Base-by-base conservation (phyloP, 2,329 filamentous ascomycete genomes). In the Sporothrix globosa region DNA sequence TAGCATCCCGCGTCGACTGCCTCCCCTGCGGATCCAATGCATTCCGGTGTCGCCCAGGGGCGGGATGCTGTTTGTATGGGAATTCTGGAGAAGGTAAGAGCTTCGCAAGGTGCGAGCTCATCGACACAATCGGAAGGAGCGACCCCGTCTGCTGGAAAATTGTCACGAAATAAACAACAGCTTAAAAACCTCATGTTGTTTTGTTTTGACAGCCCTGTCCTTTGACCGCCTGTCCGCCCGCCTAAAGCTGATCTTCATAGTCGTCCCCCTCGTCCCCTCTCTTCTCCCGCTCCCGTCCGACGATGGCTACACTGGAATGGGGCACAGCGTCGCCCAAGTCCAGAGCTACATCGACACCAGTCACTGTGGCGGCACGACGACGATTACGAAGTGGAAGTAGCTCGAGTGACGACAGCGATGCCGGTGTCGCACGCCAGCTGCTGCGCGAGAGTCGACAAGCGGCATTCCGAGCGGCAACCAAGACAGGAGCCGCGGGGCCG, bases 11-110 rank as follows among this genome's bases (percentile, higher is more conserved):
- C 58, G 58, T 46, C 13, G 41, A 39, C 58, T 61, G 58, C 39
- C 27, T 30, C 34, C 24, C 41, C 44, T 14, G 61, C 61, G 61
- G 61, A 65, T n/a, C 21, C 44, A 34, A 14, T 65, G 24, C 17
- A 24, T 65, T 65, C 61, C 61, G 61, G 61, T 65, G 14, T 50
- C 61, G 61, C 44, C 61, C 21, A 50, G 44, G 27, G 17, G 21
- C 3, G 13, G 48, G 60, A 46, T 63, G n/a, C 61, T 14, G 24
- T 6, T 34, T 17, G 24, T 48, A 34, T 6, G 17, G 30, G 27
- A 46, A 30, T 30, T 30, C 2, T n/a, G 0, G 21, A 24, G n/a
- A 30, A 7, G 44, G 24, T n/a, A 34, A 17, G 17, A 65, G 44
- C 21, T 34, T 34, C 19, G 41, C 14, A 48, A 1, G 3, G 27